Conservation (phyloP, 129 eudicot genomes). For the Sambucus nigra region DNA sequence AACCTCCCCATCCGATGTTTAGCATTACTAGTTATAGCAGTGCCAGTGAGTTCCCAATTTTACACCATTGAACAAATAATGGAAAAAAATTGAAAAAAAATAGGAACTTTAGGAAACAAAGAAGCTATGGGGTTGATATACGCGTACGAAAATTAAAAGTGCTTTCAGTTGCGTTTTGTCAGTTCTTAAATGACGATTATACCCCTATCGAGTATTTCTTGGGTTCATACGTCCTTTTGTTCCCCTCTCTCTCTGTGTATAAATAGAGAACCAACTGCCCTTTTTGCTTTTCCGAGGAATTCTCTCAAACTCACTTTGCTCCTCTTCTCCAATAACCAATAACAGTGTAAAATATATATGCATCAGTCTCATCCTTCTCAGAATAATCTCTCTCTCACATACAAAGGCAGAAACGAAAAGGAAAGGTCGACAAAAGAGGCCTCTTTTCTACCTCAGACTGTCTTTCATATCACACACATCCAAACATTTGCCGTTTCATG, state of each 20-base stretch:
- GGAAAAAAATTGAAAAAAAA: too few species aligned
- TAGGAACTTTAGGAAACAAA: too few species aligned
- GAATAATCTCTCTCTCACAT: conserved; percentile 7
- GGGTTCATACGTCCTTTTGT: conserved; percentile 4
- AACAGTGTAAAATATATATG: not conserved
- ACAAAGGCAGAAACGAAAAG: not conserved
- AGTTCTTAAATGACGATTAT: conserved; percentile 13
- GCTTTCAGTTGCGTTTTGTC: not conserved
- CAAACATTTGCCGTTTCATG: conserved; percentile 11
- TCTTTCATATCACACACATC: too few species aligned
- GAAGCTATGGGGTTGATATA: too few species aligned
- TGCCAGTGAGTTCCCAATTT: too few species aligned
- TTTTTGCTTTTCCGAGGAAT: conserved; percentile 61
- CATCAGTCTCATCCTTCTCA: not conserved
- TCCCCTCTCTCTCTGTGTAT: conserved; percentile 17
- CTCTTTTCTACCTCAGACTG: not conserved
- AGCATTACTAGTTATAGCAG: too few species aligned
- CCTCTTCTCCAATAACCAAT: conserved; percentile 15
- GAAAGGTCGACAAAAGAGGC: conserved; percentile 16
- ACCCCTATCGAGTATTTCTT: not conserved
- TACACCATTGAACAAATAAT: too few species aligned
- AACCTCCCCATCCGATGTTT: too few species aligned
- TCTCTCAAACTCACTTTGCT: conserved; percentile 25
- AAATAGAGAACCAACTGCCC: conserved; percentile 35
- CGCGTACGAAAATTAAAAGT: too few species aligned